phyloP scores from a whole-genome alignment of 345 rosid genomes.

The Pugionium cornutum region DNA sequence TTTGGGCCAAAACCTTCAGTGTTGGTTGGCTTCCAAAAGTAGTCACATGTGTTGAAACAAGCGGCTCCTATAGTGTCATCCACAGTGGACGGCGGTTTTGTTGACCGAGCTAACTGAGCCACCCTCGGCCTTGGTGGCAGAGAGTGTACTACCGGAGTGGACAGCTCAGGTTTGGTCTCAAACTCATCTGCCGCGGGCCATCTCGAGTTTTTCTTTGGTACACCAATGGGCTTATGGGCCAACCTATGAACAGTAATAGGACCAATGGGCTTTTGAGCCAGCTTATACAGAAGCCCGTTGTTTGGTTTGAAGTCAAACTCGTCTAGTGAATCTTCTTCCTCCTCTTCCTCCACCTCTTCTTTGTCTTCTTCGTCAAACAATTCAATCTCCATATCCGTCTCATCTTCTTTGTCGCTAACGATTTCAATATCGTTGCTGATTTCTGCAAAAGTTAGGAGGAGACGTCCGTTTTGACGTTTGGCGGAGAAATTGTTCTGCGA shows the following conservation, averaged over 20 bases:
- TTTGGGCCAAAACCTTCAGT: constrained; percentile 13
- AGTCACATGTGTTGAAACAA: constrained; percentile 69
- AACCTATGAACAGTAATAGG: constrained; percentile 54
- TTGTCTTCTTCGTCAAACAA: constrained; percentile 36
- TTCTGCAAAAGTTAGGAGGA: constrained; percentile 66
- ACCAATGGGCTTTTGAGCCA: constrained; percentile 55
- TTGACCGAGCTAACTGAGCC: constrained; percentile 45
- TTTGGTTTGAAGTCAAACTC: constrained; percentile 42
- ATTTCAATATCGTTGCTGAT: constrained; percentile 24
- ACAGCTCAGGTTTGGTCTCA: constrained; percentile 29
- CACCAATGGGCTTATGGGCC: constrained; percentile 54
- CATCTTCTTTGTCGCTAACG: constrained; percentile 27
- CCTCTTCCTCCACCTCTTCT: constrained; percentile 19
- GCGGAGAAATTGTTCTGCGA: constrained; percentile 68
- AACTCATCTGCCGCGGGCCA: constrained; percentile 44
- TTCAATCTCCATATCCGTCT: constrained; percentile 24
- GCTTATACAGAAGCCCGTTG: constrained; percentile 43
- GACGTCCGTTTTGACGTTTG: constrained; percentile 81
- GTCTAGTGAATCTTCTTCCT: constrained; percentile 27
- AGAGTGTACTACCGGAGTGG: constrained; percentile 52
- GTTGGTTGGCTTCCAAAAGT: constrained; percentile 45
- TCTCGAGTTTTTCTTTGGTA: constrained; percentile 50
- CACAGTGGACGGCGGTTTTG: constrained; percentile 33
- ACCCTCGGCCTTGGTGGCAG: constrained; percentile 59
- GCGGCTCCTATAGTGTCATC: constrained; percentile 36